Conservation (phyloP, 495 filamentous ascomycete genomes). For the Astrocystis sublimbata region DNA sequence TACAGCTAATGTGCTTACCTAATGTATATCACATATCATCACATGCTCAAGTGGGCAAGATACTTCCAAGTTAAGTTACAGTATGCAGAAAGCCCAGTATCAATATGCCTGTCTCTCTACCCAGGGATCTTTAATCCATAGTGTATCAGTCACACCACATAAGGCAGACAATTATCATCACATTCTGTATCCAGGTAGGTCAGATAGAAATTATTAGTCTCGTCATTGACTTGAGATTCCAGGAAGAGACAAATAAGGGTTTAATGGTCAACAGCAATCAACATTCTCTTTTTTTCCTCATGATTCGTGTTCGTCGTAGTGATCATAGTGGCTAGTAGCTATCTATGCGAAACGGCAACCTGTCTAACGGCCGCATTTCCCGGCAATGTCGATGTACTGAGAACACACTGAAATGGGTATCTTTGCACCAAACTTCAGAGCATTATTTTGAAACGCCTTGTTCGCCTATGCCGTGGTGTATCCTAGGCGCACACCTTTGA, state of each 20-base stretch:
- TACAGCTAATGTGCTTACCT: too few species aligned
- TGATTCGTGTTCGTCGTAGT: too few species aligned
- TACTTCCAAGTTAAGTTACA: too few species aligned
- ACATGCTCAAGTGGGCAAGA: too few species aligned
- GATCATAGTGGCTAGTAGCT: conserved; percentile 3
- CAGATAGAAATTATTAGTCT: background rate
- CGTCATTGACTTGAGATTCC: background rate
- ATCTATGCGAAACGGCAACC: conserved; percentile 8
- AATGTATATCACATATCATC: too few species aligned
- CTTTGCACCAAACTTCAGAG: conserved; percentile 12
- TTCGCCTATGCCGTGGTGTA: conserved; percentile 8
- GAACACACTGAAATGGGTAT: conserved; percentile 18
- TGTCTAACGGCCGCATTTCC: conserved; percentile 12
- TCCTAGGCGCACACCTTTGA: background rate
- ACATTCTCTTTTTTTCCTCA: background rate
- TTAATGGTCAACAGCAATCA: background rate
- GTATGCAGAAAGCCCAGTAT: too few species aligned
- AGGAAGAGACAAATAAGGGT: background rate
- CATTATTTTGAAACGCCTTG: conserved; percentile 14
- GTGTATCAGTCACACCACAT: too few species aligned
- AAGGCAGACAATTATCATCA: too few species aligned
- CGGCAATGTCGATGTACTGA: conserved; percentile 3
- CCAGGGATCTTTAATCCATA: too few species aligned
- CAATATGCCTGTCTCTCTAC: too few species aligned
- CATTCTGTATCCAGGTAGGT: too few species aligned